Evolutionary conservation across 352 stramenopile genomes (phyloP), one percentile per base, ranked within the genome.

Genomic region (Thalassiosira livingstoniorum): DNA sequence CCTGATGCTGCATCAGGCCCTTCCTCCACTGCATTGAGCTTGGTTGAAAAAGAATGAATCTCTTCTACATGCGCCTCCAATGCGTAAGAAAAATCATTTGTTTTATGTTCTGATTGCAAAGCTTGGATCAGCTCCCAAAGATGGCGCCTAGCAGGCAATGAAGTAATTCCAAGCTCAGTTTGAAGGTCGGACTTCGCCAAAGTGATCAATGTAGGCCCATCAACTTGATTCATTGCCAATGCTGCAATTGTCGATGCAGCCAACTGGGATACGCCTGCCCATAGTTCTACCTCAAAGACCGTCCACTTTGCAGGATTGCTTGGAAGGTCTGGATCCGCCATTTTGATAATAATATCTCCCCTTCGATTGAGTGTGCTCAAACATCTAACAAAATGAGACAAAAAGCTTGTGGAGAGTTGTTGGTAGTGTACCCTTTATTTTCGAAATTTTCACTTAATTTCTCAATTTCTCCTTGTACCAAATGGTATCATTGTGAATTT

Each of bases 131-230:
- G 34, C 34, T 85, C 75, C 83, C 78, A 87, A 23, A 87, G 61
- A 61, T 83, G 80, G 3, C 78, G 60, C 51, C 79, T 47, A 3
- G 71, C 75, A 15, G 79, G 66, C 25, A 89, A 32, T 10, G 78
- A 87, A 15, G 11, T 10, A 54, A 89, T 85, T 42, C 75, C 79
- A 57, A 89, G 73, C 27, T 87, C 79, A 23, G 64, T 60, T 62
- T 60, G 45, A 13, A 89, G 25, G 21, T 89, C 83, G 65, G 60
- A 27, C 37, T 87, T 78, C 1, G 35, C 55, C 2, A 87, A 47
- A 32, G 75, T 87, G 0, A 89, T 47, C 21, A 89, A 61, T 27
- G 75, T 85, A 18, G 75, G 55, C 3, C 83, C 83, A 69, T 89
- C 83, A n/a, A 89, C 61, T 75, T 89, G 35, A 72, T 87, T 84